Evolutionary conservation across 2,329 filamentous ascomycete genomes (phyloP).

Genomic region (Phyllosticta citribraziliensis): DNA sequence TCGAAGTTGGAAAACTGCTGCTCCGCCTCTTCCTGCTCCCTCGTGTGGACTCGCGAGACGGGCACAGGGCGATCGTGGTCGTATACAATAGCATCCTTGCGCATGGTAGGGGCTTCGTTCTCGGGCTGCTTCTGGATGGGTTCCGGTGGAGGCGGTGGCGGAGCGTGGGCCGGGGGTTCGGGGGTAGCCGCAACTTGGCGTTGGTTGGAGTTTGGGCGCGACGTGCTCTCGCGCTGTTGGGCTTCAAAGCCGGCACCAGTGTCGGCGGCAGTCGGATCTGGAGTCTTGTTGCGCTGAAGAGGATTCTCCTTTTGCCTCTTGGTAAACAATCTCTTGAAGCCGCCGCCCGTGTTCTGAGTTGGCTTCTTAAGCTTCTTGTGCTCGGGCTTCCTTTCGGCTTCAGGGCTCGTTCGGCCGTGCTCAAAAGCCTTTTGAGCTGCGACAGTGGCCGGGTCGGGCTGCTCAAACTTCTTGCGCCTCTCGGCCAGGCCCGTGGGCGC

Average conservation of each 20-base stretch:
- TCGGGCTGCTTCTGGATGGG: constrained; percentile 14
- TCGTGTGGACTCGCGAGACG: constrained; percentile 31
- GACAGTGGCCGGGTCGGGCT: not conserved
- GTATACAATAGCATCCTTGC: constrained; percentile 6
- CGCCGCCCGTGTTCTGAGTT: constrained; percentile 21
- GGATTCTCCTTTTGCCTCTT: constrained; percentile 23
- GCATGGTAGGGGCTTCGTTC: not conserved
- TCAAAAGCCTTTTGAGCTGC: not conserved
- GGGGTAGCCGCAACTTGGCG: not conserved
- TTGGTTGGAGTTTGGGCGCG: not conserved
- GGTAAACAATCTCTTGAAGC: constrained; percentile 31
- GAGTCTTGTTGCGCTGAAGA: not conserved
- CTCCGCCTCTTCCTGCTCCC: constrained; percentile 49
- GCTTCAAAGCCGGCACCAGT: constrained; percentile 14
- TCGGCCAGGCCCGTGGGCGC: constrained; percentile 2
- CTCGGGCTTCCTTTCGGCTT: constrained; percentile 19
- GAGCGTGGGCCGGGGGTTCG: not conserved
- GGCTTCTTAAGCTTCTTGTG: constrained; percentile 29
- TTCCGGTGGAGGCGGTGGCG: not conserved
- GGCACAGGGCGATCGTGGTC: constrained; percentile 3
- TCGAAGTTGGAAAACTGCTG: constrained; percentile 63
- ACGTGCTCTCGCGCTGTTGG: not conserved
- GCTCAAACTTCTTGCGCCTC: constrained; percentile 7
- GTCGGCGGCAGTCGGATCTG: not conserved
- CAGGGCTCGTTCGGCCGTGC: constrained; percentile 9